Percentiles rank a stretch among this genome's conserved stretches.
phyloP scores from a whole-genome alignment of 2,329 filamentous ascomycete genomes.

The Huntiella bhutanensis region DNA sequence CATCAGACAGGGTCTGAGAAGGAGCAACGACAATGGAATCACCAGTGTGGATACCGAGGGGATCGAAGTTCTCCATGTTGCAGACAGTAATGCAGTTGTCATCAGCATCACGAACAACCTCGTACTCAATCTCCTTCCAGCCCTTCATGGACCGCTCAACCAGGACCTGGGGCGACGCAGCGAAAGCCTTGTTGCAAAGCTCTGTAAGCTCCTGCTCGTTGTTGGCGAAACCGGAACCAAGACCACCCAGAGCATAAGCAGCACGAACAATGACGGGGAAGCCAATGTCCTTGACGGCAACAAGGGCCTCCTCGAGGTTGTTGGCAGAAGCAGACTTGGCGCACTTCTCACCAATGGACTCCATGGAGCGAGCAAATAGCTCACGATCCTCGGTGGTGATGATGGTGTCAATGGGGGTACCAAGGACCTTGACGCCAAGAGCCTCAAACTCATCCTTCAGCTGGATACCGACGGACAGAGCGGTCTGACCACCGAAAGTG shows the following conservation, averaged over 20 bases:
- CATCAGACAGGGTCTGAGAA: conserved; percentile 87
- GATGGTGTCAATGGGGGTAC: conserved; percentile 93
- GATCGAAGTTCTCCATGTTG: conserved; percentile 99
- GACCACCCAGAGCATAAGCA: conserved; percentile 83
- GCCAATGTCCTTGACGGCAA: conserved; percentile 75
- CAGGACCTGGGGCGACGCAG: conserved; percentile 84
- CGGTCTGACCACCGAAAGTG: conserved; percentile 94
- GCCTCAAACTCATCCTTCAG: conserved; percentile 91
- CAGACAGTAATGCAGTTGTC: conserved; percentile 99
- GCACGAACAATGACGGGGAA: conserved; percentile 96
- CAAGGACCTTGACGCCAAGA: conserved; percentile 83
- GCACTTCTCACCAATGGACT: conserved; percentile 93
- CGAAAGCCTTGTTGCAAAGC: conserved; percentile 86
- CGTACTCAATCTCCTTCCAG: conserved; percentile 99
- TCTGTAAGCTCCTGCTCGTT: conserved; percentile 66
- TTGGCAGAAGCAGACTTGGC: conserved; percentile 91
- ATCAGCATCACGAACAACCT: conserved; percentile 84
- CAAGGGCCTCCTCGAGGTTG: conserved; percentile 71
- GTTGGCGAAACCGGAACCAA: conserved; percentile 89
- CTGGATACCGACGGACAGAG: conserved; percentile 89
- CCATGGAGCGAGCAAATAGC: conserved; percentile 94
- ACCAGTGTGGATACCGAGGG: conserved; percentile 90
- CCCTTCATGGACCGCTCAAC: conserved; percentile 99
- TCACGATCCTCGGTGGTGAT: conserved; percentile 97
- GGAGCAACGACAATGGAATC: conserved; percentile 97